phyloP scores from a whole-genome alignment of 2,329 filamentous ascomycete species.

The Capronia americana region DNA sequence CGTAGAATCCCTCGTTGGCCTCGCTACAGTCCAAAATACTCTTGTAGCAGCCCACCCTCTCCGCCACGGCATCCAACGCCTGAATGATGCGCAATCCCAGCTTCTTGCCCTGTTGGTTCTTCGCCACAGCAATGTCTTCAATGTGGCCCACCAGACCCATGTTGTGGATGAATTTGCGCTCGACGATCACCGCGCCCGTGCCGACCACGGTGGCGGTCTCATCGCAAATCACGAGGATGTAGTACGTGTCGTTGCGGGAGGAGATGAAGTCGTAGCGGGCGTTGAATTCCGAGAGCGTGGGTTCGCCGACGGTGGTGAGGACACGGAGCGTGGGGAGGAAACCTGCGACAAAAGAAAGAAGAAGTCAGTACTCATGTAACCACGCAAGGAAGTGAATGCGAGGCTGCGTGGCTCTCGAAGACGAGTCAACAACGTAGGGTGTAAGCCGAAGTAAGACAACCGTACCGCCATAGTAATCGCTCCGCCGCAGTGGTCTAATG shows the following conservation, averaged over 20 bases:
- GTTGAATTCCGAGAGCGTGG: constrained; percentile 75
- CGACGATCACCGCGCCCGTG: constrained; percentile 86
- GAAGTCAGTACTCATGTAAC: not conserved
- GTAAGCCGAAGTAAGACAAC: not conserved
- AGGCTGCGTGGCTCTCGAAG: too few species aligned
- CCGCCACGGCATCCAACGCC: constrained; percentile 85
- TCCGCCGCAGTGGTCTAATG: constrained; percentile 77
- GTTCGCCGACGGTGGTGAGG: constrained; percentile 89
- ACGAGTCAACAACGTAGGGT: not conserved
- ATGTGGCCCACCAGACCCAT: constrained; percentile 82
- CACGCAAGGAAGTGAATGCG: not conserved
- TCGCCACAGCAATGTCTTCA: constrained; percentile 94
- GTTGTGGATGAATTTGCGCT: constrained; percentile 73
- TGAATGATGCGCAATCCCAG: constrained; percentile 91
- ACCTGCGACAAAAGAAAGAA: constrained; percentile 45
- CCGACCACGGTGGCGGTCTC: constrained; percentile 75
- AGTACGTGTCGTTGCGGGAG: constrained; percentile 77
- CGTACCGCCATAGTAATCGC: constrained; percentile 72
- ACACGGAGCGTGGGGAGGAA: constrained; percentile 92
- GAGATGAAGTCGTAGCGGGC: constrained; percentile 83
- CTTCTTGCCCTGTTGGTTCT: constrained; percentile 97
- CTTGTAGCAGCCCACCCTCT: constrained; percentile 93
- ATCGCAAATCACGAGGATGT: constrained; percentile 84
- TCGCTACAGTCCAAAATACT: constrained; percentile 96
- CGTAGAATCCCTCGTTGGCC: constrained; percentile 94